phyloP scores from a whole-genome alignment of 352 stramenopile species.

The Phytophthora pseudosyringae region DNA sequence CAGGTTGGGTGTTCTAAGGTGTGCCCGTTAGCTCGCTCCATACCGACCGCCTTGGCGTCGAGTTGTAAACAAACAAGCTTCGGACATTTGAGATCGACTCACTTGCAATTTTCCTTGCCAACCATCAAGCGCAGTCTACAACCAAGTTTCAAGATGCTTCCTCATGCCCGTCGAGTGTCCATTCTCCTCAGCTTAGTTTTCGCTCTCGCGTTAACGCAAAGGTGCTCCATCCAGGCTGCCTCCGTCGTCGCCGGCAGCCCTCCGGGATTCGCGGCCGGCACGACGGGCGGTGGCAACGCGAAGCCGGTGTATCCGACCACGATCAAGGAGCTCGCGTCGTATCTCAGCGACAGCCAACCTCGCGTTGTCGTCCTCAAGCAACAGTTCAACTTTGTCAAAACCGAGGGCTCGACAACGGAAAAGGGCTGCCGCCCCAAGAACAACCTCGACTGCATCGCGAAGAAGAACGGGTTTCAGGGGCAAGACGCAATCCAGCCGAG shows the following conservation, averaged over 20 bases:
- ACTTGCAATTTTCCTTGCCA: constrained; percentile 13
- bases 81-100: not conserved
- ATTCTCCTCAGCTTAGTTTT: constrained; percentile 1
- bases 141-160: constrained; percentile 2
- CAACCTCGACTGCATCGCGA: constrained; percentile 46
- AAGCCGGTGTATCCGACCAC: constrained; percentile 44
- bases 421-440: constrained; percentile 44
- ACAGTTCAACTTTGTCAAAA: constrained; percentile 49
- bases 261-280: constrained; percentile 29
- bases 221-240: not conserved
- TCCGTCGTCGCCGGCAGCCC: constrained; percentile 9
- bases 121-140: constrained; percentile 1
- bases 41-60: not conserved
- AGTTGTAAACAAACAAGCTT: not conserved
- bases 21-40: not conserved
- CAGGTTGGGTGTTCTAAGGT: not conserved
- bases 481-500: constrained; percentile 48
- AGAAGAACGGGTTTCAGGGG: constrained; percentile 48
- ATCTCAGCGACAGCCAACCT: constrained; percentile 35
- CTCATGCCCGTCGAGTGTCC: not conserved
- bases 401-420: constrained; percentile 51
- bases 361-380: constrained; percentile 56
- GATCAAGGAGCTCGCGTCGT: constrained; percentile 45
- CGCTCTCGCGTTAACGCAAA: constrained; percentile 5
- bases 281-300: constrained; percentile 45